Evolutionary conservation across 192 early-diverging fungal species (phyloP).

Genomic region (Spizellomyces punctatus): DNA sequence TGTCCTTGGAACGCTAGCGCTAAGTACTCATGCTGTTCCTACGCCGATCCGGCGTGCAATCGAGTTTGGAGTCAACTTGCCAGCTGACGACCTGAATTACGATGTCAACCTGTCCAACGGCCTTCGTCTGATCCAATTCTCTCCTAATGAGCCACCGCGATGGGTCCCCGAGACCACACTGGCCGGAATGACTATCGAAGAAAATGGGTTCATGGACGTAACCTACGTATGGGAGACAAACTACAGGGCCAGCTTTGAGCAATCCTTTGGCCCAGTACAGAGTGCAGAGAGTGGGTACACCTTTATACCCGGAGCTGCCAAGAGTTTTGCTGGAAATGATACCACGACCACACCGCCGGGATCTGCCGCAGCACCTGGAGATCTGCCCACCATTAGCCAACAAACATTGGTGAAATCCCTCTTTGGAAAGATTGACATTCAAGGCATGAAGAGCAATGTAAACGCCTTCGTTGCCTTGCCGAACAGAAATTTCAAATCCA

Average conservation of each 20-base stretch:
- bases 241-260: background rate
- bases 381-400: background rate
- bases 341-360: too few relatives aligned
- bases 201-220: conserved; percentile 9
- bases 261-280: background rate
- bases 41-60: background rate
- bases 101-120: conserved; percentile 8
- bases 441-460: background rate
- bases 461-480: background rate
- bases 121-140: background rate
- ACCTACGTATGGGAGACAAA: background rate
- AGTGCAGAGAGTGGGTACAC: background rate
- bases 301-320: background rate
- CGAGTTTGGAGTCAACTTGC: conserved; percentile 7
- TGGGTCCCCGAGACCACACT: conserved; percentile 7
- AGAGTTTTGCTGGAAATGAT: background rate
- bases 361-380: background rate
- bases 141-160: background rate
- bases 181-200: conserved; percentile 1
- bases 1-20: too few relatives aligned
- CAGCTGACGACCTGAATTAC: conserved; percentile 7
- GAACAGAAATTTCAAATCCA: background rate
- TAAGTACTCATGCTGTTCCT: background rate
- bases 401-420: background rate
- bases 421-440: background rate